Evolutionary conservation across 352 stramenopile species (phyloP), one percentile per base, ranked within the genome.

Genomic region (Phytophthora vignae): DNA sequence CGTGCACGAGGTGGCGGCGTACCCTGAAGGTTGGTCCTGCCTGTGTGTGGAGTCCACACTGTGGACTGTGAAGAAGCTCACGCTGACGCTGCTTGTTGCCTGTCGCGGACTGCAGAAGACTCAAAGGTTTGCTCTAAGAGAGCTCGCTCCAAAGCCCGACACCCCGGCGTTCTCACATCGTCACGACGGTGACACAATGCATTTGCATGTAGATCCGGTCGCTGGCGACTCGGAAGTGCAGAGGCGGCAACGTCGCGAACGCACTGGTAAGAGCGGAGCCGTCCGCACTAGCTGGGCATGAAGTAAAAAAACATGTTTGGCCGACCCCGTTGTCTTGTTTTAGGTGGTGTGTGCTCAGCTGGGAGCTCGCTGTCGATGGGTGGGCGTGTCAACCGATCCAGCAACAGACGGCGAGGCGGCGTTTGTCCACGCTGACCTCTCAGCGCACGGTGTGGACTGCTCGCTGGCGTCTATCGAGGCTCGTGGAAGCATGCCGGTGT

Each of bases 161-260:
- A 31, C 27, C 27, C 12, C 33, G 33, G 10, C 9, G 15, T 71
- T 49, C 42, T 49, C 42, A 19, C 42, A 49, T n/a, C n/a, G n/a
- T n/a, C n/a, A n/a, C n/a, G 5, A 49, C 4, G 9, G 33, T 40
- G 33, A 10, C 11, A 12, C 33, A 17, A 15, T 63, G 38, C 12
- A 59, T 5, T 27, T 36, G 5, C n/a, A 29, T 25, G 22, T 54
- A 92, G 83, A 83, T 81, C 11, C 80, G 85, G 49, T 80, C 85
- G 21, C 58, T 90, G 0, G 52, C 71, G 22, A 80, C 56, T 40
- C 71, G 79, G 15, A 90, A 90, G 36, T 83, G 78, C 61, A 91
- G 85, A 69, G 85, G 85, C 33, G 85, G 85, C 40, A 93, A 93
- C 55, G 83, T 73, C 46, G 82, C 83, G 19, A 91, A 93, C 63